phyloP scores from a whole-genome alignment of 352 stramenopile species.

The Elongisporangium anandrum region DNA sequence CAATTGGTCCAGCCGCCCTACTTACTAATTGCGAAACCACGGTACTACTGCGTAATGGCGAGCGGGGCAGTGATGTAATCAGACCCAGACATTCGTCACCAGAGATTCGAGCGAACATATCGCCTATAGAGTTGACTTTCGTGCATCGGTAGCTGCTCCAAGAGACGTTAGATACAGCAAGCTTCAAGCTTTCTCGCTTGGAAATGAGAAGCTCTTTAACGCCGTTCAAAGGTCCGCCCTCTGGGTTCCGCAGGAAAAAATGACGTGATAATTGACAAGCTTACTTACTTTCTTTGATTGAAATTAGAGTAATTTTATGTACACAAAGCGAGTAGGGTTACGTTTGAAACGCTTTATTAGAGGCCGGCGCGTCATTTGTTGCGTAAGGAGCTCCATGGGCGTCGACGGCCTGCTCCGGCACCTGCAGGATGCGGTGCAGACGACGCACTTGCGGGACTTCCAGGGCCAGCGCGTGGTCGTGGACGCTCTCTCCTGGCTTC shows the following conservation, averaged over 20 bases:
- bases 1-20: neutral
- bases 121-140: too few relatives aligned
- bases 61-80: neutral
- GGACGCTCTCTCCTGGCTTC: slow-evolving; percentile 74
- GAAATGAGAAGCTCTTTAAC: neutral
- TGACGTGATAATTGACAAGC: neutral
- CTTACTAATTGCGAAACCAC: slow-evolving; percentile 2
- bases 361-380: neutral
- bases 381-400: slow-evolving; percentile 27
- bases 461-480: slow-evolving; percentile 53
- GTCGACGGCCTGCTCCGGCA: slow-evolving; percentile 62
- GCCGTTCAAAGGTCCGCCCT: neutral
- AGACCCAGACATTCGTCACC: neutral
- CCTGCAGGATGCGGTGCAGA: slow-evolving; percentile 49
- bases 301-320: slow-evolving; percentile 9
- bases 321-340: slow-evolving; percentile 6
- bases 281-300: neutral
- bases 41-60: neutral
- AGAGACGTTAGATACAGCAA: neutral
- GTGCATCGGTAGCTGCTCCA: too few relatives aligned
- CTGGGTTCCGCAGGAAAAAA: neutral
- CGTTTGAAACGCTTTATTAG: slow-evolving; percentile 1
- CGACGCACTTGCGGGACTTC: slow-evolving; percentile 50
- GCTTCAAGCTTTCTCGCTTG: neutral
- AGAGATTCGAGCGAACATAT: neutral